phyloP scores from a whole-genome alignment of 805 yeast species.

The Saccharomycopsis fibuligera region DNA sequence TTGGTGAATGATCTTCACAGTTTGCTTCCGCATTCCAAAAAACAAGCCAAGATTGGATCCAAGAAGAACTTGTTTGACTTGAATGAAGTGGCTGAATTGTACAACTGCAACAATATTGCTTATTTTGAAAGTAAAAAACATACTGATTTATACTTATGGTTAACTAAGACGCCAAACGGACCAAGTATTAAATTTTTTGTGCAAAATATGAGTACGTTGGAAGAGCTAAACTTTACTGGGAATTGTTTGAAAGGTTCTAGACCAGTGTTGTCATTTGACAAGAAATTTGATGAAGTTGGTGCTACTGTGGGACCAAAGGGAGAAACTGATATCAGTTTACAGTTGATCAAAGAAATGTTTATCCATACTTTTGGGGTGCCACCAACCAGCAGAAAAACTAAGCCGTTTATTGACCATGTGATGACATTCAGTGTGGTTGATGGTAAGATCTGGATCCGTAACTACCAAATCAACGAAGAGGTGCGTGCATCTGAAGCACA shows the following conservation, averaged over 20 bases:
- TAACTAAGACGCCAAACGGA: conserved; percentile 95
- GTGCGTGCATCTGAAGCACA: conserved; percentile 45
- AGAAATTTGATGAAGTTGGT: conserved; percentile 63
- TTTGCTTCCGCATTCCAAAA: conserved; percentile 88
- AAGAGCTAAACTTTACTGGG: conserved; percentile 93
- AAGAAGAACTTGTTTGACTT: conserved; percentile 83
- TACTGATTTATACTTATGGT: conserved; percentile 89
- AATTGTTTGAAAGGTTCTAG: conserved; percentile 93
- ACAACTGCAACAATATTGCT: conserved; percentile 92
- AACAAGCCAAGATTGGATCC: conserved; percentile 92
- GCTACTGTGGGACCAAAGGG: too few relatives aligned
- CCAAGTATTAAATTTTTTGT: conserved; percentile 92
- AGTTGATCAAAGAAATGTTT: conserved; percentile 76
- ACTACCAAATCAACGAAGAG: conserved; percentile 78
- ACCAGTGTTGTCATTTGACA: conserved; percentile 86
- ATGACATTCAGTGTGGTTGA: conserved; percentile 90
- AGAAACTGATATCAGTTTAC: conserved; percentile 55
- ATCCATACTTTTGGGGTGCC: conserved; percentile 90
- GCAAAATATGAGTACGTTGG: conserved; percentile 92
- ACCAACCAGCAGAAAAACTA: conserved; percentile 82
- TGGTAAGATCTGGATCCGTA: conserved; percentile 91
- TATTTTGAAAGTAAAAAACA: conserved; percentile 96
- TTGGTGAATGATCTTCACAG: conserved; percentile 72
- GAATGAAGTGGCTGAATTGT: conserved; percentile 92
- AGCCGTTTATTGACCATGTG: conserved; percentile 94